Conservation (phyloP, 768 basidiomycete genomes). For the Pleurotus salmoneostramineus region DNA sequence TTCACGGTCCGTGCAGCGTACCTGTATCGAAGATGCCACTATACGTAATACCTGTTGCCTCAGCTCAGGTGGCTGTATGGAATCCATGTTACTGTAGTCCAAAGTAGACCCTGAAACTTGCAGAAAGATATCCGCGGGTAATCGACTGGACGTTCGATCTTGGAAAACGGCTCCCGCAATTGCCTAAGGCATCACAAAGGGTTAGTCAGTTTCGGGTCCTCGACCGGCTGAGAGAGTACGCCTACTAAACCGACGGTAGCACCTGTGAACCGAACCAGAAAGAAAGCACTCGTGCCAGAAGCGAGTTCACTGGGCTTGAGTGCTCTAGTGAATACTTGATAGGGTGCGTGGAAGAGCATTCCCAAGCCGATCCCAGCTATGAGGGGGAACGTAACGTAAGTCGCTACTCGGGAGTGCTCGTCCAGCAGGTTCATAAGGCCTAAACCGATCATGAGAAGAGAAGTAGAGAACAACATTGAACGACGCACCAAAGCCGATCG, state of each 20-base stretch:
- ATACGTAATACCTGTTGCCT: constrained; percentile 44
- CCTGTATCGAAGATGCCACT: constrained; percentile 63
- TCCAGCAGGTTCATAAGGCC: constrained; percentile 66
- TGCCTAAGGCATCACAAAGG: constrained; percentile 40
- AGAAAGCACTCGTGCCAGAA: constrained; percentile 81
- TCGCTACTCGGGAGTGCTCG: constrained; percentile 38
- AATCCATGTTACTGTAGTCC: constrained; percentile 48
- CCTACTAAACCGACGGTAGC: constrained; percentile 78
- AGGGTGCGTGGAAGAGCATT: constrained; percentile 83
- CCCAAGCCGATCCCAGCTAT: constrained; percentile 77
- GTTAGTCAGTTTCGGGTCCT: constrained; percentile 13
- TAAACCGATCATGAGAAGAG: constrained; percentile 25
- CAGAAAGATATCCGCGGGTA: constrained; percentile 46
- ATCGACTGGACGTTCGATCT: constrained; percentile 38
- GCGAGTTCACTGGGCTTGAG: constrained; percentile 67
- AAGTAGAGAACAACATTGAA: constrained; percentile 4
- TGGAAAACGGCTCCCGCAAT: constrained; percentile 75
- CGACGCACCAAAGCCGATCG: constrained; percentile 67
- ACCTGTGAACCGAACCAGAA: constrained; percentile 83
- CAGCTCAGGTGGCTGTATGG: constrained; percentile 40
- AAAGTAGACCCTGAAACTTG: constrained; percentile 41
- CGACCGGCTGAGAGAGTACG: constrained; percentile 7
- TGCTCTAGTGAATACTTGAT: constrained; percentile 71
- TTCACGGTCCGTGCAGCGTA: constrained; percentile 21
- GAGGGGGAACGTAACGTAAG: constrained; percentile 59